phyloP scores from a whole-genome alignment of 2,329 filamentous ascomycete species.

The Cyanodermella asteris region DNA sequence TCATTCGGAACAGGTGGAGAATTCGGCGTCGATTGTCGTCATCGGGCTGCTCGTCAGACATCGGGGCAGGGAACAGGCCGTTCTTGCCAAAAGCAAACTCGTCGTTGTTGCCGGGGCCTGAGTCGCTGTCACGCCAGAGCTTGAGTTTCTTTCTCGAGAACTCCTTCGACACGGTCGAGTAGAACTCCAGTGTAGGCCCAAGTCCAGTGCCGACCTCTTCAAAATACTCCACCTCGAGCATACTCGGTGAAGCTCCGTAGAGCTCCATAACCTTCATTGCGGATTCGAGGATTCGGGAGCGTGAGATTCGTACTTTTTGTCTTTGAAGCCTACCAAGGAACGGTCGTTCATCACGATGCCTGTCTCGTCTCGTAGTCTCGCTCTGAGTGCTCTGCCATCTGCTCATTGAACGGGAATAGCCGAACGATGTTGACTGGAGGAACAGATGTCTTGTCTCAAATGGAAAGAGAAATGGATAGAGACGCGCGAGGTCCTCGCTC shows the following conservation, averaged over 20 bases:
- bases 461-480: conserved; percentile 92
- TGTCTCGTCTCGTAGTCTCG: conserved; percentile 60
- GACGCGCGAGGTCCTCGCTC: conserved; percentile 81
- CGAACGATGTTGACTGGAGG: conserved; percentile 92
- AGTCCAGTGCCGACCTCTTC: conserved; percentile 94
- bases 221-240: conserved; percentile 94
- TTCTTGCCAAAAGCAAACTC: conserved; percentile 70
- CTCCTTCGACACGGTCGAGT: conserved; percentile 89
- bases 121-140: conserved; percentile 86
- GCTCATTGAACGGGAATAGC: conserved; percentile 91
- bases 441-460: conserved; percentile 96
- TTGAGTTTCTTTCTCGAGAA: conserved; percentile 95
- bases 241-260: conserved; percentile 88
- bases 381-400: conserved; percentile 87
- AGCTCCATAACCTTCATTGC: conserved; percentile 97
- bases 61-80: conserved; percentile 78
- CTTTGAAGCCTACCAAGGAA: conserved; percentile 81
- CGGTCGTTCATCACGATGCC: conserved; percentile 67
- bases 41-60: conserved; percentile 54
- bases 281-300: conserved; percentile 85
- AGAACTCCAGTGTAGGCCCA: conserved; percentile 90
- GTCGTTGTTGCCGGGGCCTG: conserved; percentile 35
- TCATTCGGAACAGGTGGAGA: conserved; percentile 69
- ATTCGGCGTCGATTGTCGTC: conserved; percentile 70
- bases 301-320: conserved; percentile 94